Evolutionary conservation across 441 rosid genomes (phyloP).

Genomic region (Capsella rubella): DNA sequence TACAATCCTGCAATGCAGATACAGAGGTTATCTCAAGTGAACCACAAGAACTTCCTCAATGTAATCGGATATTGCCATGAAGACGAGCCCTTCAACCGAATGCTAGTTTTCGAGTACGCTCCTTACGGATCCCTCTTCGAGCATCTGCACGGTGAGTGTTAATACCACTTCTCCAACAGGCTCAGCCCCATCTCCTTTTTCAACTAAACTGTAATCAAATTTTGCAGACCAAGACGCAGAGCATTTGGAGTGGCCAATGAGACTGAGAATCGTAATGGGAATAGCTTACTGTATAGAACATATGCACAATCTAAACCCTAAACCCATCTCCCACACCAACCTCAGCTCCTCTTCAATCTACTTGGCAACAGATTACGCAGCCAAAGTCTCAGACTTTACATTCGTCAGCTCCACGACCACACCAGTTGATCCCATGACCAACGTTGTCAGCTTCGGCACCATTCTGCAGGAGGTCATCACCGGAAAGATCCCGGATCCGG

Average conservation of each 20-base stretch:
- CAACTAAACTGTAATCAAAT: not conserved
- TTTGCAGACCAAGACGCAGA: slow-evolving; percentile 80
- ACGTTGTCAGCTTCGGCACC: slow-evolving; percentile 62
- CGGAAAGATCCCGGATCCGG: slow-evolving; percentile 62
- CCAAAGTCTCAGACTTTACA: slow-evolving; percentile 85
- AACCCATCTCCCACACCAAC: slow-evolving; percentile 60
- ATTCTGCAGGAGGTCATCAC: slow-evolving; percentile 82
- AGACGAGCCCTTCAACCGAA: slow-evolving; percentile 84
- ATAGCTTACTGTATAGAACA: slow-evolving; percentile 89
- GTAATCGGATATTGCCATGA: slow-evolving; percentile 91
- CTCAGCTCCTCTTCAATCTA: slow-evolving; percentile 71
- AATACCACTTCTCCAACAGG: slow-evolving; percentile 16
- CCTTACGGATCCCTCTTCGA: slow-evolving; percentile 94
- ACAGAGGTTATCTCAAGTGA: slow-evolving; percentile 75
- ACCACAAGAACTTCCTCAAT: slow-evolving; percentile 94
- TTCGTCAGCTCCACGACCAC: slow-evolving; percentile 51
- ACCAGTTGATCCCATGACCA: slow-evolving; percentile 50
- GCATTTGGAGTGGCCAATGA: slow-evolving; percentile 84
- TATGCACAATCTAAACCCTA: slow-evolving; percentile 75
- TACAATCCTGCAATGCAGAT: slow-evolving; percentile 58
- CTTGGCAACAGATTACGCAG: slow-evolving; percentile 89
- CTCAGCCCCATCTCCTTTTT: slow-evolving; percentile 5
- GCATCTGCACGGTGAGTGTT: slow-evolving; percentile 80
- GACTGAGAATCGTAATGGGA: slow-evolving; percentile 89
- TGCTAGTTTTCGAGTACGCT: slow-evolving; percentile 97